Conservation (phyloP, 768 basidiomycete genomes). For the Amanita thiersii region DNA sequence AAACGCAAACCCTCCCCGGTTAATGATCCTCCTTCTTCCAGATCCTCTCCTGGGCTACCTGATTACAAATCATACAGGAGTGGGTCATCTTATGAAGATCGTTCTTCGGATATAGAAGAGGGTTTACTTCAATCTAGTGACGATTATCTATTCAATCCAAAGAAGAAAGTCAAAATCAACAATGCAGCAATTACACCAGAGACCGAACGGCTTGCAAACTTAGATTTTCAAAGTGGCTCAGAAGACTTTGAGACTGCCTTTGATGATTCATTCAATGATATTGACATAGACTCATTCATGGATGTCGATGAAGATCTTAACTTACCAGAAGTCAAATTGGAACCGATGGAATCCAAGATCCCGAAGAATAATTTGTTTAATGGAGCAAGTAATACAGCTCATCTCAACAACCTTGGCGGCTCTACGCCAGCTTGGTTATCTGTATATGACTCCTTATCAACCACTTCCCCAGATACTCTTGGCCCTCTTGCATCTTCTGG, state of each 20-base stretch:
- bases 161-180: constrained; percentile 51
- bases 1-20: constrained; percentile 64
- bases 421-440: constrained; percentile 60
- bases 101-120: constrained; percentile 42
- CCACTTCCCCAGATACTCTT: constrained; percentile 51
- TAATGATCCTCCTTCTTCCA: constrained; percentile 27
- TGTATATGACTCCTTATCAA: constrained; percentile 63
- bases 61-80: constrained; percentile 24
- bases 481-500: constrained; percentile 35
- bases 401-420: constrained; percentile 23
- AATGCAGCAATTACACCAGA: constrained; percentile 44
- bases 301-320: constrained; percentile 44
- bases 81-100: constrained; percentile 24
- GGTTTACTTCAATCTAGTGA: constrained; percentile 40
- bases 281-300: constrained; percentile 57
- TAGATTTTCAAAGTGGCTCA: constrained; percentile 50
- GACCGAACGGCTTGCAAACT: constrained; percentile 45
- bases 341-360: constrained; percentile 20
- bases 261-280: constrained; percentile 40
- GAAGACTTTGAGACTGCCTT: constrained; percentile 33
- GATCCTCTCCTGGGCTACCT: constrained; percentile 25
- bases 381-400: constrained; percentile 3
- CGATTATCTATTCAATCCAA: constrained; percentile 57
- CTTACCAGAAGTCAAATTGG: constrained; percentile 21
- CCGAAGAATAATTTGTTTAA: constrained; percentile 14